Conservation (phyloP, 768 basidiomycete genomes). For the Flagelloscypha sp. region DNA sequence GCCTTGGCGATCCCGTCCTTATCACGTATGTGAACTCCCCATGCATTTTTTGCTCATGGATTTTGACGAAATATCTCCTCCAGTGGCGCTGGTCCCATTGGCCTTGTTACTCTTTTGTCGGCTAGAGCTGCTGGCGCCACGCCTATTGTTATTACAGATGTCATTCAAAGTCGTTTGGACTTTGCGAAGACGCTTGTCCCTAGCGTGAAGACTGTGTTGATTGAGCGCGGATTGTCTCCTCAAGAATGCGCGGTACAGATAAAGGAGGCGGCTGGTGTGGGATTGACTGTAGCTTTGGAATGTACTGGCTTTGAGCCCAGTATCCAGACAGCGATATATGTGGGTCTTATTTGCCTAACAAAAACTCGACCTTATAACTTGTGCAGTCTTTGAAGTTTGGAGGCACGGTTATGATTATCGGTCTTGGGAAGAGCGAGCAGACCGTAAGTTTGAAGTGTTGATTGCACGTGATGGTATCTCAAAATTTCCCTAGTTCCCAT, state of each 20-base stretch:
- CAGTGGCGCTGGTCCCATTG: constrained; percentile 64
- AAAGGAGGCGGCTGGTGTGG: constrained; percentile 40
- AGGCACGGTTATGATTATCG: constrained; percentile 63
- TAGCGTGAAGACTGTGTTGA: constrained; percentile 47
- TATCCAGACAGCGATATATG: constrained; percentile 49
- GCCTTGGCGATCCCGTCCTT: constrained; percentile 55
- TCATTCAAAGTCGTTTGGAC: constrained; percentile 56
- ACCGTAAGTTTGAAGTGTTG: constrained; percentile 25
- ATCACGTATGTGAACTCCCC: constrained; percentile 37
- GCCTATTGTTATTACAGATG: constrained; percentile 61
- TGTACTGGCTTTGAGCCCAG: constrained; percentile 61
- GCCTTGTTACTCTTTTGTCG: constrained; percentile 51
- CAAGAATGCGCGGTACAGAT: constrained; percentile 47
- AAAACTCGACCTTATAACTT: neutral
- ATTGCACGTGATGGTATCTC: constrained; percentile 1
- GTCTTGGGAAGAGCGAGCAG: constrained; percentile 60
- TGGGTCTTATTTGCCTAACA: constrained; percentile 19
- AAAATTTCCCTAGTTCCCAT: constrained; percentile 42
- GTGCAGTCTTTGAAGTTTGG: constrained; percentile 54
- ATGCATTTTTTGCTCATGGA: too few relatives aligned
- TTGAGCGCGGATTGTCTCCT: constrained; percentile 35
- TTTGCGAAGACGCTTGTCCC: constrained; percentile 58
- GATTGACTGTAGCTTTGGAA: constrained; percentile 47
- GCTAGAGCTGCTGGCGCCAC: constrained; percentile 64
- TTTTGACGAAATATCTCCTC: too few relatives aligned